These are phyloP conservation scores for Cadophora gregata DNA, from an alignment of 2,329 filamentous ascomycete genomes.

Conservation along the genomic window DNA sequence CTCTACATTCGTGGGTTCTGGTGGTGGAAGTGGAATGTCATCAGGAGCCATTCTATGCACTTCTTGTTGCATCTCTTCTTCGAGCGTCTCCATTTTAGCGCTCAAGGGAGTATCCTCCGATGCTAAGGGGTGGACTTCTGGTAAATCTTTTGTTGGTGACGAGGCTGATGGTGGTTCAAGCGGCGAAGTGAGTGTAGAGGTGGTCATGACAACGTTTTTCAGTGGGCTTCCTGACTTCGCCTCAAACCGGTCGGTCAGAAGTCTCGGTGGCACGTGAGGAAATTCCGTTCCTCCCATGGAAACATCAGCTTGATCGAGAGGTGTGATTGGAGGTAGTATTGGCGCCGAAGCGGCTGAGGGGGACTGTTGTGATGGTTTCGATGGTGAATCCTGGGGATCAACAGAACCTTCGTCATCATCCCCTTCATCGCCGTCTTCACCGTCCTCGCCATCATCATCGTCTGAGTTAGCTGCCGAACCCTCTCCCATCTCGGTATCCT, in stretches of 20 bases:
- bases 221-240: slow-evolving; percentile 40
- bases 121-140: slow-evolving; percentile 10
- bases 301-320: slow-evolving; percentile 26
- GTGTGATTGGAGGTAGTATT: slow-evolving; percentile 24
- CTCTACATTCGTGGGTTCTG: slow-evolving; percentile 31
- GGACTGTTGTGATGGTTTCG: slow-evolving; percentile 39
- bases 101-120: not conserved
- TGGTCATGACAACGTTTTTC: slow-evolving; percentile 40
- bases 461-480: slow-evolving; percentile 41
- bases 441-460: slow-evolving; percentile 42
- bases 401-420: slow-evolving; percentile 55
- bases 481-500: slow-evolving; percentile 45
- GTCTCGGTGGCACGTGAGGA: slow-evolving; percentile 20
- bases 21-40: slow-evolving; percentile 32
- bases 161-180: slow-evolving; percentile 28
- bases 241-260: slow-evolving; percentile 30
- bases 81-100: slow-evolving; percentile 16
- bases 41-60: slow-evolving; percentile 25
- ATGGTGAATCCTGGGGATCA: slow-evolving; percentile 41
- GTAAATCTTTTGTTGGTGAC: slow-evolving; percentile 11
- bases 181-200: slow-evolving; percentile 41
- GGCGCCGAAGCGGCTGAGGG: slow-evolving; percentile 27
- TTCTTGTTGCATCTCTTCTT: slow-evolving; percentile 34
- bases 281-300: slow-evolving; percentile 31
- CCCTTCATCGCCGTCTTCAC: slow-evolving; percentile 51